Conservation (phyloP, 1,284 basidiomycete genomes). For the Pulveroboletus sp. region DNA sequence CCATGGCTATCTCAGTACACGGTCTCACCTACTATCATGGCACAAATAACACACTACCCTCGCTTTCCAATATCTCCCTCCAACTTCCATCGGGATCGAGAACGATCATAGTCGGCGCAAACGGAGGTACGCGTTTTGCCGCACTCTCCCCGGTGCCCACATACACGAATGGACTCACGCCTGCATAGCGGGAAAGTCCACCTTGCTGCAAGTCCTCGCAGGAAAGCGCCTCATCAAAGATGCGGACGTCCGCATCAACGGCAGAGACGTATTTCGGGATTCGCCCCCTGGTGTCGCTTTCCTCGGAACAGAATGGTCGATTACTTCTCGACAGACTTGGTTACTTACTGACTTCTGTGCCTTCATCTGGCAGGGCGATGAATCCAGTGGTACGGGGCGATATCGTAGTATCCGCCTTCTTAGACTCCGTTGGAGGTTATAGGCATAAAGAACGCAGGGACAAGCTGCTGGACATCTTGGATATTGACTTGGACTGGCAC, state of each 20-base stretch:
- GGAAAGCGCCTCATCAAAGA: conserved; percentile 83
- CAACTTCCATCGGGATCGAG: conserved; percentile 72
- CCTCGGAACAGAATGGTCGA: conserved; percentile 88
- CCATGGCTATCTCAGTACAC: conserved; percentile 51
- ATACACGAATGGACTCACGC: background rate
- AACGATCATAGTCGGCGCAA: conserved; percentile 87
- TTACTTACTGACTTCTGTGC: background rate
- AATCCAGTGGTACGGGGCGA: conserved; percentile 95
- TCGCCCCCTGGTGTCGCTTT: conserved; percentile 81
- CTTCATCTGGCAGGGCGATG: conserved; percentile 69
- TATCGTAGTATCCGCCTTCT: conserved; percentile 85
- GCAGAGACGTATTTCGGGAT: conserved; percentile 81
- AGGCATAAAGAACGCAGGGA: conserved; percentile 90
- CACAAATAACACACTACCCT: conserved; percentile 37
- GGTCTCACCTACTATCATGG: conserved; percentile 67
- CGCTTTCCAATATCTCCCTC: conserved; percentile 69
- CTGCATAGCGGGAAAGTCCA: conserved; percentile 86
- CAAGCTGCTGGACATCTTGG: conserved; percentile 84
- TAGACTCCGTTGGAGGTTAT: conserved; percentile 96
- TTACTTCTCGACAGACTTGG: conserved; percentile 12
- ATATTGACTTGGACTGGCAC: conserved; percentile 92
- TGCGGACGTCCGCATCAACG: conserved; percentile 74
- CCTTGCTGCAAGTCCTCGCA: conserved; percentile 90
- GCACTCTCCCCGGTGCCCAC: background rate
- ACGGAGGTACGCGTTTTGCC: conserved; percentile 65